phyloP scores from a whole-genome alignment of 2,329 filamentous ascomycete species.

The Ascochyta lentis region DNA sequence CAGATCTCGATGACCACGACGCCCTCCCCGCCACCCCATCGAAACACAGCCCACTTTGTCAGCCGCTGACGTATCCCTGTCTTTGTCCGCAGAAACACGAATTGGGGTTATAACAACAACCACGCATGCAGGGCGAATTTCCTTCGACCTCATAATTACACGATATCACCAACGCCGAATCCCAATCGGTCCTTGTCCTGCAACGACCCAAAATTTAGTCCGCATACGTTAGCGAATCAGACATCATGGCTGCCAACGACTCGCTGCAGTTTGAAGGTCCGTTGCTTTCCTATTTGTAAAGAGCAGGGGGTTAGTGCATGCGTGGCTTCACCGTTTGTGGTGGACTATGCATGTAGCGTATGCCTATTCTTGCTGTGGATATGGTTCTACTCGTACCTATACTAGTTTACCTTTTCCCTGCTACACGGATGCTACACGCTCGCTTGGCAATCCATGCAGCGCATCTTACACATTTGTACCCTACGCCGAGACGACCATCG shows the following conservation, averaged over 20 bases:
- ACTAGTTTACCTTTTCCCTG: too few relatives aligned
- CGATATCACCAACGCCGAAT: background rate
- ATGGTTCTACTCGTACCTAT: too few relatives aligned
- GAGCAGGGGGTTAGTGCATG: background rate
- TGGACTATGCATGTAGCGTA: background rate
- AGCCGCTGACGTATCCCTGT: conserved; percentile 9
- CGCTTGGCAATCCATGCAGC: background rate
- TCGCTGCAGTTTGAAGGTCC: conserved; percentile 13
- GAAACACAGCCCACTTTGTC: background rate
- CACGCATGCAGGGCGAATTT: background rate
- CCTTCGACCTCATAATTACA: conserved; percentile 10
- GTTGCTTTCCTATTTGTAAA: background rate
- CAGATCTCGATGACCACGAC: background rate
- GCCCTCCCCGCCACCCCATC: background rate
- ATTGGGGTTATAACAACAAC: conserved; percentile 1
- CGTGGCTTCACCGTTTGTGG: background rate
- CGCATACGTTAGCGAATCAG: background rate
- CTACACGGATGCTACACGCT: background rate
- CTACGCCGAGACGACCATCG: too few relatives aligned
- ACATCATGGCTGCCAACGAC: background rate
- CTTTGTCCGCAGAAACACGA: background rate
- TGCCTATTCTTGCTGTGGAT: too few relatives aligned
- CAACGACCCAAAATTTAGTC: too few relatives aligned
- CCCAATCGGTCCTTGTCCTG: too few relatives aligned
- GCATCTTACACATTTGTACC: too few relatives aligned